Evolutionary conservation across 495 filamentous ascomycete genomes (phyloP).

Genomic region (Daldinia bambusicola): DNA sequence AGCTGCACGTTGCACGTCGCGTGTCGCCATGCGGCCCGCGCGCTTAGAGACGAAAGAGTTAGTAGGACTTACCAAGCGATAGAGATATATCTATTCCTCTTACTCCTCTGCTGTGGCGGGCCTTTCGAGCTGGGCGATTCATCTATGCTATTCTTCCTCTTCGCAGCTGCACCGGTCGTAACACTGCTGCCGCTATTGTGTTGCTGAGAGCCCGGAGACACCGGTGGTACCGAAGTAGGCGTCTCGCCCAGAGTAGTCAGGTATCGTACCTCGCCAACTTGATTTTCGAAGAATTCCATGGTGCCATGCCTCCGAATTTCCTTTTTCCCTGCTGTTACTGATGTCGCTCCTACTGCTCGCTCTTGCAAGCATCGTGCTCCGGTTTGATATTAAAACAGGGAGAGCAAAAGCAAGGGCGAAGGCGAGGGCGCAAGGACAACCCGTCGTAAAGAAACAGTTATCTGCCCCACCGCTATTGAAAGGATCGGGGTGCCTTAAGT

Average conservation of each 20-base stretch:
- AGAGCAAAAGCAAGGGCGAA: constrained; percentile 10
- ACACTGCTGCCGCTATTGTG: constrained; percentile 30
- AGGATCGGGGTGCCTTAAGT: constrained; percentile 24
- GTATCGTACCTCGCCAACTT: constrained; percentile 65
- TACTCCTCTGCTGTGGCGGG: constrained; percentile 63
- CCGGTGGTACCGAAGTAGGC: constrained; percentile 35
- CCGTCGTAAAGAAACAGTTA: constrained; percentile 20
- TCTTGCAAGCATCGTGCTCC: constrained; percentile 30
- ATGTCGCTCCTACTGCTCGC: neutral
- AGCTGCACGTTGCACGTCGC: constrained; percentile 2
- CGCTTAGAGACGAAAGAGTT: constrained; percentile 1
- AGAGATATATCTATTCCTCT: constrained; percentile 82
- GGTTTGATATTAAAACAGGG: constrained; percentile 6
- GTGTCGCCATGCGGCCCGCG: neutral
- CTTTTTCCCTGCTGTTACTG: constrained; percentile 17
- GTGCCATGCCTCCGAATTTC: constrained; percentile 37
- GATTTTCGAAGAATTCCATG: constrained; percentile 66
- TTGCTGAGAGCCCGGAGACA: constrained; percentile 46
- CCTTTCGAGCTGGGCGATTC: constrained; percentile 49
- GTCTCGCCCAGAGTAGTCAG: constrained; percentile 50
- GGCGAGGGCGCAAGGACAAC: constrained; percentile 4
- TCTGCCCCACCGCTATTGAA: constrained; percentile 28
- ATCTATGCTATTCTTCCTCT: constrained; percentile 55
- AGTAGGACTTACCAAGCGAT: constrained; percentile 81
- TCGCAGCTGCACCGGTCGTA: constrained; percentile 44